Evolutionary conservation across 768 basidiomycete genomes (phyloP), one percentile per base, ranked within the genome.

Genomic region (Boletus tomentosulus): DNA sequence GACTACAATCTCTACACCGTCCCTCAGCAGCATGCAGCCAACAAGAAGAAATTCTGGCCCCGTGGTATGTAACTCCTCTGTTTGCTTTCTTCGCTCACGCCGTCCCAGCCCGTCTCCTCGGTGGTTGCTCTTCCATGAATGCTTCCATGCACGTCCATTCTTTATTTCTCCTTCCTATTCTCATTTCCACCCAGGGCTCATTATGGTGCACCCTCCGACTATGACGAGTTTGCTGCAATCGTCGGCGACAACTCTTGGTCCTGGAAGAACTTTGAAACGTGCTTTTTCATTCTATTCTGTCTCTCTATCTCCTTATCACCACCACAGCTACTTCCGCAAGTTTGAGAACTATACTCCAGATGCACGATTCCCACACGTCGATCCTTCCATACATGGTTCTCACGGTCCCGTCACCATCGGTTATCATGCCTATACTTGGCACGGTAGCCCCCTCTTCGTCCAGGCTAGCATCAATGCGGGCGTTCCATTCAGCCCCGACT

Each of bases 71-170:
- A 8, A 13, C 0, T 5, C 19, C 13, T 10, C n/a, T n/a, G n/a
- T 2, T 35, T 19, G 3, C 6, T 2, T n/a, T 10, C 44, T 28
- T 31, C 34, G 2, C 55, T 66, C 35, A 61, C n/a, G 2, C 0
- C 28, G 1, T n/a, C n/a, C 3, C 48, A 87, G 86, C 71, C 1
- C 87, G 82, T 62, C 72, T 89, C 64, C 76, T 90, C 6, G 87
- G 87, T 24, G 87, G 87, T 63, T 89, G 87, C 52, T 83, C 84
- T 4, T 76, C 83, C 2, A 78, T 87, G 45, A 89, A 89, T 59
- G 86, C 86, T 1, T 66, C 70, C 65, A 74, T 81, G 78, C 74
- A 52, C 12, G 62, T 57, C 35, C 3, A 6, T 16, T 9, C 46
- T 13, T 15, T 35, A 22, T 5, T n/a, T 43, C 6, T 22, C 13